A percentile compares a stretch with the other conserved stretches of the same genome.
Conservation (phyloP, 2,329 filamentous ascomycete species). For the Neurospora sp. region DNA sequence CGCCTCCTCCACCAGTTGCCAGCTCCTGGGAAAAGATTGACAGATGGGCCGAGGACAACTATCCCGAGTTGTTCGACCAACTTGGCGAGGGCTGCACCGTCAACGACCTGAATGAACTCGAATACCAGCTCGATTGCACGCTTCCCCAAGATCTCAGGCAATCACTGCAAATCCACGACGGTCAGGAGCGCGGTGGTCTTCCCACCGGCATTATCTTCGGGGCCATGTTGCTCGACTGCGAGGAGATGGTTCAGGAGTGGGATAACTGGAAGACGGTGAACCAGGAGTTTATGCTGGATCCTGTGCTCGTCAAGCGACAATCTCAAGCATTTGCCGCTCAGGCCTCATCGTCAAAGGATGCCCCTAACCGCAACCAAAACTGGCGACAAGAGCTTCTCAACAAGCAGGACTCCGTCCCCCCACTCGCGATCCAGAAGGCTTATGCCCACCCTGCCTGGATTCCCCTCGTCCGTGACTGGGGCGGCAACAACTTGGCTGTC, state of each 20-base stretch:
- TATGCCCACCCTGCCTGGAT: conserved; percentile 96
- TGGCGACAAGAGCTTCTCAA: conserved; percentile 82
- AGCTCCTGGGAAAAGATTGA: conserved; percentile 96
- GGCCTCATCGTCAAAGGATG: conserved; percentile 57
- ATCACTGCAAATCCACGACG: conserved; percentile 83
- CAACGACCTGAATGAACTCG: conserved; percentile 94
- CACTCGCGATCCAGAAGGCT: conserved; percentile 78
- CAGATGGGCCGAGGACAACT: conserved; percentile 87
- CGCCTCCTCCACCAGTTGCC: conserved; percentile 74
- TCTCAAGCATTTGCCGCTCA: conserved; percentile 60
- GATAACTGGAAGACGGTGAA: conserved; percentile 93
- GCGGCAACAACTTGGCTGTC: conserved; percentile 92
- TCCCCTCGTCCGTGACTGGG: conserved; percentile 92
- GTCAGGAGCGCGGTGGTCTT: conserved; percentile 86
- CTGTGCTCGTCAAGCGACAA: conserved; percentile 41
- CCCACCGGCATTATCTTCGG: conserved; percentile 91
- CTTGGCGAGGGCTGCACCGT: conserved; percentile 82
- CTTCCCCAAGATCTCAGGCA: conserved; percentile 89
- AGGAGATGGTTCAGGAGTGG: conserved; percentile 97
- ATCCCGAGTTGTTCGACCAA: conserved; percentile 88
- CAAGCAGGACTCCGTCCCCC: conserved; percentile 80
- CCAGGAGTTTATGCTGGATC: conserved; percentile 69
- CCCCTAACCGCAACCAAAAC: conserved; percentile 48
- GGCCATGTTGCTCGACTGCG: conserved; percentile 92
- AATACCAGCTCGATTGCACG: conserved; percentile 91